Evolutionary conservation across 2,329 filamentous ascomycete species (phyloP), one percentile per base, ranked within the genome.

Genomic region (Fusarium siculi): DNA sequence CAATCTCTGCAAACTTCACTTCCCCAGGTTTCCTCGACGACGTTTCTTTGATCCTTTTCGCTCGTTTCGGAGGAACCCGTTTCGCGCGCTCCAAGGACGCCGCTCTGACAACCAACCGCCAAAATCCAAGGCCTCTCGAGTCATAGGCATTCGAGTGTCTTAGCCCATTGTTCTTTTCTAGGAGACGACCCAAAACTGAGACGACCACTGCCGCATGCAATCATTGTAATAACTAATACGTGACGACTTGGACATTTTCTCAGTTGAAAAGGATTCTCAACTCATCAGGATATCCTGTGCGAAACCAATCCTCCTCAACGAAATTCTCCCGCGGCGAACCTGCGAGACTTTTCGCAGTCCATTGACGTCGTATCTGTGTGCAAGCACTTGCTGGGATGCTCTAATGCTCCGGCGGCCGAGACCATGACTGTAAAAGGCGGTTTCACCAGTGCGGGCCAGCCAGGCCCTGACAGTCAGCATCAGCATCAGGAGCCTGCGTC

Each of bases 341-440:
- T 52, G 58, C 50, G 59, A 63, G 43, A 47, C 37, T 42, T 54
- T 64, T 40, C 56, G 30, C 52, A 52, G 49, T 47, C 39, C 23
- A 37, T 65, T 74, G 67, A 74, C 67, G 71, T 74, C 47, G 60
- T 62, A 68, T 74, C 65, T 72, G 40, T 40, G 57, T 66, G 63
- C 66, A 74, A 50, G 63, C 70, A 71, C 65, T 73, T 76, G 75
- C 75, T 77, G 75, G 72, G 75, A 76, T 77, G 76, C 73, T 52
- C 71, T 70, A 58, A 74, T 69, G 63, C 71, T 72, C 59, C 63
- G 56, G 61, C 56, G 64, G 66, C 66, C 63, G 68, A 75, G 67
- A 78, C 70, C 59, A 79, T 79, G 78, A 78, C 73, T 60, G 70
- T 77, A 74, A 65, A 77, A 73, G 75, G 65, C 62, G 71, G 77